Evolutionary conservation across 2,329 filamentous ascomycete species (phyloP), one percentile per base, ranked within the genome.

Genomic region (Microcyclosporella mali): DNA sequence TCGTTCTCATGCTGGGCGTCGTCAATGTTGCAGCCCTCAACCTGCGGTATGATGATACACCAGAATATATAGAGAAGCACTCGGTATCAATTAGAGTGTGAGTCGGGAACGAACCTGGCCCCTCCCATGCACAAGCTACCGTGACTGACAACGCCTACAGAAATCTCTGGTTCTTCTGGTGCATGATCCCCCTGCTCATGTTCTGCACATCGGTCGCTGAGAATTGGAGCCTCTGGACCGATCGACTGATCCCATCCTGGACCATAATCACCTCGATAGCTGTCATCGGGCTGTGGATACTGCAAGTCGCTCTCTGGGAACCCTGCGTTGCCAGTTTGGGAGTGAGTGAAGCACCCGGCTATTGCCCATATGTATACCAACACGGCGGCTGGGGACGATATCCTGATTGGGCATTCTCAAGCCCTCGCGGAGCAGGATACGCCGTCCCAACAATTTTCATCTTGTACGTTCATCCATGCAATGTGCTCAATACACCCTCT

Each of bases 91-190:
- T 46, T 29, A 45, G 36, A 45, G 50, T 42, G 38, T 47, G 36
- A 29, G 48, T 52, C 18, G 14, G 14, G 18, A 34, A 16, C 33
- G 11, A 34, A 8, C 21, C 21, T 11, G 3, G 17, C 11, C 16
- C 21, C 16, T 21, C 17, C n/a, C 18, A 38, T 32, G 21, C 10
- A 25, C 8, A 33, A 27, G 15, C n/a, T 15, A n/a, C 15, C 27
- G n/a, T 10, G 11, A 11, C 31, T 35, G 16, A 43, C 37, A n/a
- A 6, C 16, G 14, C 10, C 2, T 11, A n/a, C 28, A 51, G 50
- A 11, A 25, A 47, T n/a, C 36, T 51, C 11, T 40, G 44, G 3
- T 45, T 48, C 34, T 51, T 47, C 37, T 48, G 45, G 48, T 51
- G 48, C 40, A 43, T 37, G 2, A 33, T 47, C 9, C 48, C 46